Base-by-base conservation (phyloP, 2,329 filamentous ascomycete genomes). In the Proliferodiscus dingleyae region DNA sequence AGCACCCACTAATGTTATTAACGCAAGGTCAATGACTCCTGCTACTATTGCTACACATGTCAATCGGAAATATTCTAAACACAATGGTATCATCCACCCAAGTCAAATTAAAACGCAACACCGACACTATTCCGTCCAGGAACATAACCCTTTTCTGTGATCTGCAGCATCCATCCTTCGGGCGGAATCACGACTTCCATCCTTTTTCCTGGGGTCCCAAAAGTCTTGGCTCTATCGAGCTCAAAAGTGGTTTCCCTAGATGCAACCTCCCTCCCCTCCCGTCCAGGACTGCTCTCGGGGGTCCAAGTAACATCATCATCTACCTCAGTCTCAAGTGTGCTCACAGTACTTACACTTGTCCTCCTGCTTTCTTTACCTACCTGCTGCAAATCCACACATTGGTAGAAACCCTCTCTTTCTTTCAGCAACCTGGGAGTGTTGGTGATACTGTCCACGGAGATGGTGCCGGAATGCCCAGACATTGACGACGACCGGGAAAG, bases 361-460 rank as follows among this genome's bases (percentile, higher is more conserved):
- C 66, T 60, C 16, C 53, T 32, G 2, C 26, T 18, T 2, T 56
- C 30, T 55, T 62, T 19, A 53, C 60, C 30, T n/a, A 24, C 28
- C 18, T 16, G 4, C 22, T 30, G 11, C 45, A 42, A 65, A 24
- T 68, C 66, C 13, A 80, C 66, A 43, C 73, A 76, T 60, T 80
- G 74, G 57, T 83, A 83, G 61, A 78, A 82, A 3, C 77, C 78
- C 23, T 80, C 74, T 8, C 61, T 64, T 19, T 64, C 67, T 33
- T 67, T 75, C 34, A 80, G 62, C 8, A 77, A 74, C 32, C 64
- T 71, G 2, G 78, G 78, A 4, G 63, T 64, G 53, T 80, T 82
- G 37, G 77, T 81, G 21, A 80, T 63, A 3, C 72, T 72, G 49
- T 77, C 71, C 23, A 73, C 56, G 46, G 69, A 71, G 41, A 70